Evolutionary conservation across 2,329 filamentous ascomycete genomes (phyloP), one percentile per base, ranked within the genome.

Genomic region (Trichoderma sp.): DNA sequence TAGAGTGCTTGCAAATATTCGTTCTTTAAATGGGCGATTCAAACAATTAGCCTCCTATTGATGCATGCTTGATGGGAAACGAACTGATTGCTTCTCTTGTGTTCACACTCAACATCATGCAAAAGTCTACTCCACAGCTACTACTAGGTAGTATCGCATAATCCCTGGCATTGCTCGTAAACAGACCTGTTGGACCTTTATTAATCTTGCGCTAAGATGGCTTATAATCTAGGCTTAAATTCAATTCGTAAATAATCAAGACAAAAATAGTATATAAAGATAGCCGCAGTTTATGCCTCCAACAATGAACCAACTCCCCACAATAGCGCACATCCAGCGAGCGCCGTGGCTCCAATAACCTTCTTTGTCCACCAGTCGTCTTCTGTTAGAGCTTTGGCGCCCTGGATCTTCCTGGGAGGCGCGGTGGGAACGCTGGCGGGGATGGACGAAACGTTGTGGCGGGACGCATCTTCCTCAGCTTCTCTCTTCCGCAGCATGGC

Each of bases 341-440:
- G 78, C 8, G 86, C 86, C 22, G 86, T 85, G 4, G 84, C 86
- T n/a, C 89, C 88, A 34, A 87, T 78, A 2, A 85, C 78, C 77
- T 89, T 90, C 80, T 89, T 90, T 2, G 81, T 85, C 84, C 87
- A 90, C 87, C 89, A 91, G 65, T 86, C 85, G 37, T 89, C 85
- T 64, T 90, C 87, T 3, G 85, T 89, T 60, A 90, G 78, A 35
- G 90, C 87, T 72, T 87, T 90, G 13, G 88, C 76, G 32, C 75
- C 73, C 64, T 75, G 77, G 2, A 77, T 61, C 69, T 76, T 80
- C 60, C 70, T 77, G 12, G 70, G 74, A 19, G 71, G 52, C 34
- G 73, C 74, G 1, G 75, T 76, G 5, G 76, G 73, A 4, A 68
- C 72, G 50, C 73, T 76, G 12, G 74, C 75, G 12, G 76, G 71